A percentile compares a stretch with the other conserved stretches of the same genome.
Evolutionary conservation across 2,329 filamentous ascomycete species (phyloP).

Genomic region (Fusarium tuaranense): DNA sequence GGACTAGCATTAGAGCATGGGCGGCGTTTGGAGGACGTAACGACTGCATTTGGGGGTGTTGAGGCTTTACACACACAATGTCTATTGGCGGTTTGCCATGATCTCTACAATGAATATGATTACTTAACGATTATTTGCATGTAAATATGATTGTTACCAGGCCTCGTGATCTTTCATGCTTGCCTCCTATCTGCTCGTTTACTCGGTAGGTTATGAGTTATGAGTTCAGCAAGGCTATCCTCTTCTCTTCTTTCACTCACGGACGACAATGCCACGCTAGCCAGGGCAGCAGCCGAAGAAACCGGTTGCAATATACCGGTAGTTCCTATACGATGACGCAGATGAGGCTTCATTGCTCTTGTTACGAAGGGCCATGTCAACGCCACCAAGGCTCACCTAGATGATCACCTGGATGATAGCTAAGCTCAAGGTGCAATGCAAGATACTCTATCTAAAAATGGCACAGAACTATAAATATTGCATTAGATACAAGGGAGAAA

Average conservation of each 20-base stretch:
- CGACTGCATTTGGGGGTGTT: constrained; percentile 42
- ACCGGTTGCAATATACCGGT: background rate
- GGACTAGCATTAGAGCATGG: constrained; percentile 51
- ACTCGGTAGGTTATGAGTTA: no score
- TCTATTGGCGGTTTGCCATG: constrained; percentile 27
- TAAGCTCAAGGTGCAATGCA: background rate
- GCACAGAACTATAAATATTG: background rate
- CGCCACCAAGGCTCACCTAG: background rate
- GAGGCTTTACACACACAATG: constrained; percentile 33
- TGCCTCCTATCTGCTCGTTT: background rate
- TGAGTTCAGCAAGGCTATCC: background rate
- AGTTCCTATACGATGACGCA: background rate
- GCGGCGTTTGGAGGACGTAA: constrained; percentile 53
- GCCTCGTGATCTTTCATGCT: background rate
- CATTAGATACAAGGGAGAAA: background rate
- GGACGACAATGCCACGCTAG: background rate
- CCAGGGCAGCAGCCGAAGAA: background rate
- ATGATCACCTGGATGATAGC: background rate
- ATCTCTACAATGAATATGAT: constrained; percentile 34
- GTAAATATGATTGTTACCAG: background rate
- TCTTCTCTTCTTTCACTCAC: background rate
- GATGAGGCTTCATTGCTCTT: background rate
- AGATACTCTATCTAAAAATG: background rate
- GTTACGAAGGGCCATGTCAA: background rate
- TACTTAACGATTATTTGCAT: constrained; percentile 16